Evolutionary conservation across 2,329 filamentous ascomycete genomes (phyloP), one percentile per base, ranked within the genome.

Genomic region (Colletotrichum orbiculare): DNA sequence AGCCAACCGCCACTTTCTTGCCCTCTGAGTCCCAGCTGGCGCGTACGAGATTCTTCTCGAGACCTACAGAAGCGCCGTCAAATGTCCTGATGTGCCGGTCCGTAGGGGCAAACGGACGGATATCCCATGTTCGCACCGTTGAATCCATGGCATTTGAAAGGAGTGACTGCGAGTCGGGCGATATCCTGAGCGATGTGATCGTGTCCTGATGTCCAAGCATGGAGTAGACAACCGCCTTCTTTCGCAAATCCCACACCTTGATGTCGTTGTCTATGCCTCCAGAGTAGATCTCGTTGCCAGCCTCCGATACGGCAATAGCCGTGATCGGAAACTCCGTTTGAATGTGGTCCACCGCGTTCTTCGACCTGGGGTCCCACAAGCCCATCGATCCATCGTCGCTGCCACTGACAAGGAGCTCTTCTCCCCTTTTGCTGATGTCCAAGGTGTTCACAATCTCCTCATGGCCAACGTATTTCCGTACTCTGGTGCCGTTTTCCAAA

Each of bases 261-360:
- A 99, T 97, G 71, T 96, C 94, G 74, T 98, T 97, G 80, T 98
- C 96, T 71, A 99, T 97, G 25, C 94, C 92, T 50, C 95, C 95
- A 7, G 92, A 91, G 77, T 96, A 99, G 34, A 99, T 88, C 79
- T 98, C 96, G 75, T 97, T 97, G 15, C 96, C 96, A 2, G 95
- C 94, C 76, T 97, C 94, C 0, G 94, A 91, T n/a, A 98, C 83
- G 13, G 94, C 93, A 6, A 98, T 88, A 0, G 95, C 92, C 2
- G 96, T 98, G 61, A 99, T 89, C 1, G 96, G 96, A 66, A 96
- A 97, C 67, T 96, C 91, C 0, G 94, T 97, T 74, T 95, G 89
- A 68, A 98, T 91, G 71, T 94, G 94, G 72, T 96, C 92, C 61
- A 91, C 87, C 0, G 94, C 95, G 58, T 93, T 88, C 78, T 97